Base-by-base conservation (phyloP, 192 early-diverging fungal species). In the Linderina pennispora region DNA sequence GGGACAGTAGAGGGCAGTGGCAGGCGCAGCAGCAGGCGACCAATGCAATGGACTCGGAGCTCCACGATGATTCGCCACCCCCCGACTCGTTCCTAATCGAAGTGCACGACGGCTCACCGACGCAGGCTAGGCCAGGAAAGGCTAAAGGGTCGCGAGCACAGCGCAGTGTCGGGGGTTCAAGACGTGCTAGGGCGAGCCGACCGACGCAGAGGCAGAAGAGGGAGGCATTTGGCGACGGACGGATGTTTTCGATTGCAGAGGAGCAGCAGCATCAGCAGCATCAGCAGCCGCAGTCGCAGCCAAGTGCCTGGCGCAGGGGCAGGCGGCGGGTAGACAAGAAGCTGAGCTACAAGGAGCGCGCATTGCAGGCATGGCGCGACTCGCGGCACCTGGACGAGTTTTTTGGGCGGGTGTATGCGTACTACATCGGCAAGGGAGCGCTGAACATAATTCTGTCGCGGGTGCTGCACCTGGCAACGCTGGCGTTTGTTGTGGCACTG, bases 391-490 rank as follows among this genome's bases (percentile, higher is more conserved):
- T 90, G 57, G 94, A 98, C 65, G 75, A 80, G 28, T 91, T 95
- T 48, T 78, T 88, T 43, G 65, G 78, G 26, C 55, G 65, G 42
- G 82, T 95, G 15, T 98, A 99, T 53, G 48, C 76, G 9, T 97
- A 97, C 65, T 98, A 86, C 51, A 69, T 65, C 1, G 92, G 93
- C 35, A 93, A 94, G 55, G 97, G 97, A 8, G 71, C 89, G 36
- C 76, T 80, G 46, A 86, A 81, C 28, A 90, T 98, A 14, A 53
- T 97, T 15, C 61, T 99, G 13, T 71, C 80, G 17, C 68, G 87
- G 23, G 48, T 85, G 6, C 61, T 90, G 28, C 90, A 93, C 50
- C 69, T 97, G 40, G 48, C 92, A 80, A 89, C 83, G 13, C 74
- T 92, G 36, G 88, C 80, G 5, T 96, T 98, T 71, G 85, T 94